phyloP scores from a whole-genome alignment of 495 filamentous ascomycete species.

The Tuber brumale region DNA sequence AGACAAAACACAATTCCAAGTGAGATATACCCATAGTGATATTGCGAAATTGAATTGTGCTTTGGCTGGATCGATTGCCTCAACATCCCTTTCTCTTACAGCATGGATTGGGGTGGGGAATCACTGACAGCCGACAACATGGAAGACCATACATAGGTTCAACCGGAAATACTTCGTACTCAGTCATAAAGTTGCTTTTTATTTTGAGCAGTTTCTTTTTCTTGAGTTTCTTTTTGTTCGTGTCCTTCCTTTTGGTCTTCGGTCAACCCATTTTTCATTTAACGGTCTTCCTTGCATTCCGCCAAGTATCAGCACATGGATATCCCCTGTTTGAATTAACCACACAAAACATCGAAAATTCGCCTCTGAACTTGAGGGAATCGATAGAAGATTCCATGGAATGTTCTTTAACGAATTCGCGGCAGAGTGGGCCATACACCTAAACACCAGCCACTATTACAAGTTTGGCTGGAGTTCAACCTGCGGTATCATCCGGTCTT shows the following conservation, averaged over 20 bases:
- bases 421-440: neutral
- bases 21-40: neutral
- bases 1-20: neutral
- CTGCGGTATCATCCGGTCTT: neutral
- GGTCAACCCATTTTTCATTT: neutral
- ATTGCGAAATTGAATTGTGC: slow-evolving; percentile 3
- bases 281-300: slow-evolving; percentile 4
- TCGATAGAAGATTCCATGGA: neutral
- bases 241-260: neutral
- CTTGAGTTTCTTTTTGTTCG: neutral
- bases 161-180: neutral
- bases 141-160: neutral
- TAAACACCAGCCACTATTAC: neutral
- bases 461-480: neutral
- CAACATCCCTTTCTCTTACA: neutral
- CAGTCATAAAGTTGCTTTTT: neutral
- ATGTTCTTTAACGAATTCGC: neutral
- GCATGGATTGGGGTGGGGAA: slow-evolving; percentile 3
- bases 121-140: neutral
- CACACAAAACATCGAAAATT: neutral
- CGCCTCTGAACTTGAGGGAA: neutral
- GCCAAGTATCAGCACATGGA: neutral
- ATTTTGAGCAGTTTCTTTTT: neutral
- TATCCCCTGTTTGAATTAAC: neutral
- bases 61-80: neutral